Percentiles rank a stretch among this genome's conserved stretches.
phyloP scores from a whole-genome alignment of 257 asterid genomes.

The Verbascum thapsus region DNA sequence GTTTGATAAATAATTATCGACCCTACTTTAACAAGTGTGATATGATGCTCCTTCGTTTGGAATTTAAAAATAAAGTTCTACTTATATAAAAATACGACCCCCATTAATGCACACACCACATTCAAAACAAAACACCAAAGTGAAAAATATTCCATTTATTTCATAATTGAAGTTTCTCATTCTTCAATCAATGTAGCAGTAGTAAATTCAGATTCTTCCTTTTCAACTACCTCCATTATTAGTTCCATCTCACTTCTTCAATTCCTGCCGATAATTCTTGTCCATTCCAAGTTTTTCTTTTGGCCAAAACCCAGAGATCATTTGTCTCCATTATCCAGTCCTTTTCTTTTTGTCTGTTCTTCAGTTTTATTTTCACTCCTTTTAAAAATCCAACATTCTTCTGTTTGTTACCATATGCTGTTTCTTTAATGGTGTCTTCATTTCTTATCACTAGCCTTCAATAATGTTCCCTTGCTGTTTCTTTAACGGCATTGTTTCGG shows the following conservation, averaged over 20 bases:
- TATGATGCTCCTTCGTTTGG: too few species aligned
- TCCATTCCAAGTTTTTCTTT: not conserved
- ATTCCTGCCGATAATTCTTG: constrained; percentile 22
- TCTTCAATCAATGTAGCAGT: constrained; percentile 21
- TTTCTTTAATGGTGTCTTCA: constrained; percentile 17
- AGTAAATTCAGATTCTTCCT: constrained; percentile 35
- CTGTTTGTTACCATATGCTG: constrained; percentile 26
- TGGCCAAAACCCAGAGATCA: constrained; percentile 12
- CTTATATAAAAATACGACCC: too few species aligned
- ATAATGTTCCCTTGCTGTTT: not conserved
- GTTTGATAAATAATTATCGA: too few species aligned
- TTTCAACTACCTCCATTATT: constrained; percentile 31
- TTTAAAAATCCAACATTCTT: constrained; percentile 26
- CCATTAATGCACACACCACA: constrained; percentile 14
- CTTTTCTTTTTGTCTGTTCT: constrained; percentile 19
- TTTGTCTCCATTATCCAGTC: constrained; percentile 29
- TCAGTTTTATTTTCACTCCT: not conserved
- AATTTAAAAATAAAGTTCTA: too few species aligned
- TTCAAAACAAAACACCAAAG: not conserved
- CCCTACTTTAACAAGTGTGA: too few species aligned
- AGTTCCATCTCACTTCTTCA: constrained; percentile 28
- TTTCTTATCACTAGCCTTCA: constrained; percentile 19
- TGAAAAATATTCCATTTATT: not conserved
- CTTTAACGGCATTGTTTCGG: not conserved
- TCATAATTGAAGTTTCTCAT: not conserved